Evolutionary conservation across 2,329 filamentous ascomycete species (phyloP), one percentile per base, ranked within the genome.

Genomic region (Neodidymelliopsis sp.): DNA sequence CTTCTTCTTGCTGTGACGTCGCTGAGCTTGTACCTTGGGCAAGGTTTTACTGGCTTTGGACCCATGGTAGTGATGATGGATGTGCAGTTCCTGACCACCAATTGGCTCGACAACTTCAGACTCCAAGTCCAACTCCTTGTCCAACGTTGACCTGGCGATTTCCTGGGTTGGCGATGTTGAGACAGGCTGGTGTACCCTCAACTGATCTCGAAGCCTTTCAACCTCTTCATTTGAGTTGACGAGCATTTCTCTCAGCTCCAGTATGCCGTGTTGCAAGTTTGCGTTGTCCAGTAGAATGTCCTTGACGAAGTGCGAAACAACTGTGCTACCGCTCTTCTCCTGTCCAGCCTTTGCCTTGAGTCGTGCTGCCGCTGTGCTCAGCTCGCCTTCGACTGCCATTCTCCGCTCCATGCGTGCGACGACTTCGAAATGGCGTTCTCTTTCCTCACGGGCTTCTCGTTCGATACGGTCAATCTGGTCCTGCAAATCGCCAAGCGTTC

Each of bases 241-340:
- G 16, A 99, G 80, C 85, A 99, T 87, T 69, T 96, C 92, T 13
- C 92, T 83, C 36, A 99, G 77, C 75, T 99, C 94, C 41, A 92
- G 84, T 51, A 97, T 95, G 12, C 91, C 91, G 55, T 94, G 82
- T 71, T 99, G 94, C 33, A 99, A 77, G 61, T 91, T 96, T 8
- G 92, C 91, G 67, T 99, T 99, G 71, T 99, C 94, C 65, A 96
- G 88, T 13, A 99, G 79, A 46, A 99, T 89, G 70, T 97, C 94
- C 60, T 92, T 91, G 46, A 99, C 94, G 62, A 99, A 97, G 67
- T 95, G 90, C 15, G 90, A 92, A n/a, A 97, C 90, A 27, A 96
- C 90, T 49, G 79, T 86, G 53, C 80, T 84, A 8, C 83, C 81
- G 46, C 77, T 78, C 58, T 83, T 82, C 22, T 82, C 80, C 3